Base-by-base conservation (phyloP, 1,139 yeast species). In the Scheffersomyces parashehatae region DNA sequence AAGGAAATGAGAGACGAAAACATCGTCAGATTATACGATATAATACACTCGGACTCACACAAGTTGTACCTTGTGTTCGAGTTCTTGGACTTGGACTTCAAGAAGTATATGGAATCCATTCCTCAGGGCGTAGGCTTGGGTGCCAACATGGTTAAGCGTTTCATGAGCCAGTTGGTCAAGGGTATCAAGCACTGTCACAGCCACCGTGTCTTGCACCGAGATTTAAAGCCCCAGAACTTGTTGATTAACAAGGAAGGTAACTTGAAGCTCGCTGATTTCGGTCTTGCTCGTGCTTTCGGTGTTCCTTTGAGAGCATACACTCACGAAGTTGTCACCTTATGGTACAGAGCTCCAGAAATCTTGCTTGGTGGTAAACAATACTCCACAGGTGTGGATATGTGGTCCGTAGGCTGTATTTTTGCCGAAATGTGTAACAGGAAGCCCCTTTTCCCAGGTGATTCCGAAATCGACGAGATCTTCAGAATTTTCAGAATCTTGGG, bases 341-440 rank as follows among this genome's bases (percentile, higher is more conserved):
- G 99, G 99, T 93, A 93, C 67, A 78, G 99, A 54, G 91, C 98
- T 0, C 99, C 99, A 1, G 99, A 93, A 64, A 89, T 93, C 47
- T 74, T 93, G 51, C 75, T 93, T 34, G 99, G 99, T 29, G 97
- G 98, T 20, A 89, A 95, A 54, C 98, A 93, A 65, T 93, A 93
- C 67, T 88, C 97, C 40, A 93, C 98, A 0, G 98, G 98, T 26
- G 98, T 93, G 40, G 99, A 93, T 64, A 90, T 95, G 85, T 93
- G 99, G 99, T 88, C 97, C 13, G 88, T 90, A 46, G 99, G 99
- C 16, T 91, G 98, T 66, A 93, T 93, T 45, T 93, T 95, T 69
- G 99, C 98, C 5, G 99, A 93, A 65, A 91, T 93, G 98, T 93
- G 95, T 55, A 89, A 91, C 60, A 78, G 99, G 50, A 89, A 89